These are phyloP conservation scores for Lagerstroemia speciosa DNA, from an alignment of 345 rosid species.

Conservation along the genomic window DNA sequence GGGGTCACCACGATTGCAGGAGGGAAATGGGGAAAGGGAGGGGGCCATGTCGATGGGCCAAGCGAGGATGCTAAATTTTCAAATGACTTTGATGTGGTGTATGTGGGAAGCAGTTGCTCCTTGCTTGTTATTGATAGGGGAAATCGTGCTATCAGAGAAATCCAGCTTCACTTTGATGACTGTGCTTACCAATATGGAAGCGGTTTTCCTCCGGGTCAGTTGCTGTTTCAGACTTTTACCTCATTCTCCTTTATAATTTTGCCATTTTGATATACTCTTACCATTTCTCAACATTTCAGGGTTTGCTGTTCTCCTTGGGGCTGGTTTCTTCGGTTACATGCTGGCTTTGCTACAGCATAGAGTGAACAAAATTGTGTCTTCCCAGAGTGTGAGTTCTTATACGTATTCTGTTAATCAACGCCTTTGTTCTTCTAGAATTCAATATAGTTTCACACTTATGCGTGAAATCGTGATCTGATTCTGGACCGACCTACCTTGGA, in stretches of 20 bases:
- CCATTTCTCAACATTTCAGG: conserved; percentile 43
- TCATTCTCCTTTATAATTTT: neutral
- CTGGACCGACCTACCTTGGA: neutral
- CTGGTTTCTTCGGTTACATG: conserved; percentile 95
- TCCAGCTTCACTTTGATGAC: conserved; percentile 95
- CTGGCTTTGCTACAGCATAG: conserved; percentile 81
- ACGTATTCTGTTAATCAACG: neutral
- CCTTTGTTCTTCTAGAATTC: neutral
- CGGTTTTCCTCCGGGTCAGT: conserved; percentile 82
- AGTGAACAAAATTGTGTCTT: conserved; percentile 58
- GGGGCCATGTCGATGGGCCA: conserved; percentile 92
- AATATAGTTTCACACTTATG: neutral
- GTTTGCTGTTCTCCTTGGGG: conserved; percentile 85
- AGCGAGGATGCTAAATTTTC: conserved; percentile 98
- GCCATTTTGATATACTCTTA: conserved; percentile 1
- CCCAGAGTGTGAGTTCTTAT: conserved; percentile 45
- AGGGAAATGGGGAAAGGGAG: conserved; percentile 68
- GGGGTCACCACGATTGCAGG: conserved; percentile 99
- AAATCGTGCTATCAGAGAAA: conserved; percentile 85
- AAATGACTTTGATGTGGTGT: conserved; percentile 89
- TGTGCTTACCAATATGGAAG: conserved; percentile 97
- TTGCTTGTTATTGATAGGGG: conserved; percentile 92
- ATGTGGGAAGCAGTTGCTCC: conserved; percentile 96
- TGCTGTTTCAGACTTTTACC: neutral
- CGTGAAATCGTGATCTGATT: neutral